Evolutionary conservation across 2,329 filamentous ascomycete genomes (phyloP).

Genomic region (Fusarium pseudonygamai): DNA sequence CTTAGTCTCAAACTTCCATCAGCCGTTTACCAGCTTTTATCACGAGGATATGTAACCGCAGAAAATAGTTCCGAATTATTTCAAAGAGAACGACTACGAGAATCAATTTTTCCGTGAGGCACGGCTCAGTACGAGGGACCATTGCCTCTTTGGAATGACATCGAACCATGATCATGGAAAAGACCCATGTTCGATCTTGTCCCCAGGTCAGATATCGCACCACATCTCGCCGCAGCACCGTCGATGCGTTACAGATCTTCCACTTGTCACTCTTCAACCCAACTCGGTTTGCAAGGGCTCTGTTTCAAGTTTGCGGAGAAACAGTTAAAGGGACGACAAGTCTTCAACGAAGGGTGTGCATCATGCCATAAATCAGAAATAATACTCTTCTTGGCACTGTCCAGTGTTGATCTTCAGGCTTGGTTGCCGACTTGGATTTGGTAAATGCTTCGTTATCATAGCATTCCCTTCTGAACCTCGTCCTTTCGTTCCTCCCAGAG

Average conservation of each 20-base stretch:
- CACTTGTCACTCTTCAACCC: constrained; percentile 14
- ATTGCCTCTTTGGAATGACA: constrained; percentile 20
- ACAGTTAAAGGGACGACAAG: constrained; percentile 5
- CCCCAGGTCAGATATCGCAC: constrained; percentile 34
- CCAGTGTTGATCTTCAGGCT: constrained; percentile 2
- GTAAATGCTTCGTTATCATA: constrained; percentile 60
- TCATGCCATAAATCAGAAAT: constrained; percentile 29
- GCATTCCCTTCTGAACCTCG: constrained; percentile 89
- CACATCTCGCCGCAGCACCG: constrained; percentile 29
- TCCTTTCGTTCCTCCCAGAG: constrained; percentile 97
- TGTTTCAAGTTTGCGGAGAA: constrained; percentile 35
- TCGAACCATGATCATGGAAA: constrained; percentile 36
- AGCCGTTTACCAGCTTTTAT: neutral
- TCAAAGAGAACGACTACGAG: neutral
- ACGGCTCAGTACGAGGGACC: neutral
- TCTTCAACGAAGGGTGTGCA: constrained; percentile 11
- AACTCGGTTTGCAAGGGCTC: constrained; percentile 3
- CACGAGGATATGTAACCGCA: neutral
- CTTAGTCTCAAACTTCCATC: constrained; percentile 1
- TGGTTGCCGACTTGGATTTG: constrained; percentile 6
- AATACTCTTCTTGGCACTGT: constrained; percentile 13
- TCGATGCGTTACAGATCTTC: constrained; percentile 24
- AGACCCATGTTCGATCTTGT: constrained; percentile 34
- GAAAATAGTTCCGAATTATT: neutral
- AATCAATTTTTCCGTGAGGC: constrained; percentile 3